A percentile compares a stretch with the other conserved stretches of the same genome.
Conservation (phyloP, 331 rosid species). For the Acacia pycnantha region DNA sequence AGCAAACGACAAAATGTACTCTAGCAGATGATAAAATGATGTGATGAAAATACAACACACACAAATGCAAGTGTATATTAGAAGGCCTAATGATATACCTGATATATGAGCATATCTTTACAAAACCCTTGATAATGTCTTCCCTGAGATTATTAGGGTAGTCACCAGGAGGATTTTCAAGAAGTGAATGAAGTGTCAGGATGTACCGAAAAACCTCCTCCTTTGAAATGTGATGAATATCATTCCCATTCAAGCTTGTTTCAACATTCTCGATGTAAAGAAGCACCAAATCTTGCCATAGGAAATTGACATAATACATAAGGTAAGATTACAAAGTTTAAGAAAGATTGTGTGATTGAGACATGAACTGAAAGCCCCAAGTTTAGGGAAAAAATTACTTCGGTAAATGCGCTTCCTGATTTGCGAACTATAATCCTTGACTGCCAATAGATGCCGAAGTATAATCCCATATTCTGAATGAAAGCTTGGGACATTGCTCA, state of each 20-base stretch:
- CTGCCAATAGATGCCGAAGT: conserved; percentile 71
- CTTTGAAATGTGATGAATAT: conserved; percentile 55
- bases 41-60: background rate
- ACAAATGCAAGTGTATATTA: background rate
- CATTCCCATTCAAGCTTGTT: conserved; percentile 56
- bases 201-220: conserved; percentile 89
- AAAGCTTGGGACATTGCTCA: conserved; percentile 75
- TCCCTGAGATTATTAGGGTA: conserved; percentile 65
- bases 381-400: conserved; percentile 57
- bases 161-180: conserved; percentile 92
- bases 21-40: conserved; percentile 23
- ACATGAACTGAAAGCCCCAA: conserved; percentile 12
- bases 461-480: conserved; percentile 81
- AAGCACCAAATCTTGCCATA: conserved; percentile 59
- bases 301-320: conserved; percentile 19
- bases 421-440: conserved; percentile 80
- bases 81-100: conserved; percentile 50
- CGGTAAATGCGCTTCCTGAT: conserved; percentile 75
- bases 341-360: conserved; percentile 24
- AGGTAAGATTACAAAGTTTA: background rate
- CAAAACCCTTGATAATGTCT: conserved; percentile 59
- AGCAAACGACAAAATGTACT: conserved; percentile 23
- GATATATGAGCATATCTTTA: conserved; percentile 55
- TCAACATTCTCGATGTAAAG: conserved; percentile 70
- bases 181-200: conserved; percentile 75